Conservation (phyloP, 1,284 basidiomycete genomes). For the Cystobasidium sp. region DNA sequence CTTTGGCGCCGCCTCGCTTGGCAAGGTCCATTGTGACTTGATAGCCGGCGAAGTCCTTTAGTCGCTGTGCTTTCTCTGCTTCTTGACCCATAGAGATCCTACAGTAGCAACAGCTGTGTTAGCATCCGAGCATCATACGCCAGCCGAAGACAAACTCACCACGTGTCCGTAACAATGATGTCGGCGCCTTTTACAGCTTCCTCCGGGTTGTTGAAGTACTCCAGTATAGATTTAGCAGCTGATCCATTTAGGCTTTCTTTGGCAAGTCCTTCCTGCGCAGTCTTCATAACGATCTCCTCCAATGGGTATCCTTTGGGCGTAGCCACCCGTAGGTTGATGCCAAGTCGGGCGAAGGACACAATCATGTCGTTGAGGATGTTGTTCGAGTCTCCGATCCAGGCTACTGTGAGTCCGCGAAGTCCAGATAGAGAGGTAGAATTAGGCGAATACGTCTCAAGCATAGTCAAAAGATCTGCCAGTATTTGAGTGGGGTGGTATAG, state of each 20-base stretch:
- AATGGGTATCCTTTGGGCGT: constrained; percentile 77
- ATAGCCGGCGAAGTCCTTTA: constrained; percentile 87
- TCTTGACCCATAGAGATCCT: constrained; percentile 99
- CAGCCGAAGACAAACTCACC: constrained; percentile 62
- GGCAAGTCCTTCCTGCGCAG: constrained; percentile 61
- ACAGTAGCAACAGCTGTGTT: background rate
- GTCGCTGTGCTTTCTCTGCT: constrained; percentile 84
- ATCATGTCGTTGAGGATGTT: constrained; percentile 98
- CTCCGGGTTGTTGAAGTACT: constrained; percentile 75
- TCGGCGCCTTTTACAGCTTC: constrained; percentile 90
- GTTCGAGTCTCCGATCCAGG: constrained; percentile 93
- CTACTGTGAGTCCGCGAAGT: constrained; percentile 69
- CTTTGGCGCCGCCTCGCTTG: constrained; percentile 56
- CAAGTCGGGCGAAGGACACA: constrained; percentile 87
- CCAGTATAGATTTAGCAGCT: constrained; percentile 60
- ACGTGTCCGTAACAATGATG: constrained; percentile 93
- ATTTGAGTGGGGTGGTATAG: constrained; percentile 97
- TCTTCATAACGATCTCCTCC: constrained; percentile 77
- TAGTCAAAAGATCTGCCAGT: constrained; percentile 87
- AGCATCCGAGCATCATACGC: background rate
- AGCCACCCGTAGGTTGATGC: constrained; percentile 83
- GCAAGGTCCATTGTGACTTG: constrained; percentile 79
- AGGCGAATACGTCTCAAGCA: constrained; percentile 69
- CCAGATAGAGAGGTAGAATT: constrained; percentile 53
- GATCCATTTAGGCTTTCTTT: constrained; percentile 57